Conservation (phyloP, 352 stramenopile species). For the Phytophthora rubi region DNA sequence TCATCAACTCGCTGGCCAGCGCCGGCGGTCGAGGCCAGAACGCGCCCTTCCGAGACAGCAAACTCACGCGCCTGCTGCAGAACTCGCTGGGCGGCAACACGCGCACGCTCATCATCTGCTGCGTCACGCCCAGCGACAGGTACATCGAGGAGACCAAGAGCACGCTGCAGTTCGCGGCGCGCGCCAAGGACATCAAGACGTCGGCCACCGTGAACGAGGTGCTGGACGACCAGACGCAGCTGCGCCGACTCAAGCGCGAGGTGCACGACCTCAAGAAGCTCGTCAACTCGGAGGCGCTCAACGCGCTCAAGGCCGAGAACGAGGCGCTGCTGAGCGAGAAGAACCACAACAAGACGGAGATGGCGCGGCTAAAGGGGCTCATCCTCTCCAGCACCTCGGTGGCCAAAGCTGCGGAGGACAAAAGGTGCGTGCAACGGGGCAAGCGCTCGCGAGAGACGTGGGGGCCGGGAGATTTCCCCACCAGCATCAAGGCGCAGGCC, state of each 20-base stretch:
- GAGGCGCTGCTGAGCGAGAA: constrained; percentile 65
- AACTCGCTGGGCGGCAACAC: constrained; percentile 92
- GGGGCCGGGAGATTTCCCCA: constrained; percentile 69
- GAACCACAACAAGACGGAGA: constrained; percentile 63
- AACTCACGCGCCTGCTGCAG: constrained; percentile 92
- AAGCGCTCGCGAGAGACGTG: constrained; percentile 78
- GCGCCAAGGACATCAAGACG: constrained; percentile 91
- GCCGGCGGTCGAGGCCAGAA: constrained; percentile 40
- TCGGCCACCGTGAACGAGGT: constrained; percentile 89
- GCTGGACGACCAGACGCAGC: constrained; percentile 91
- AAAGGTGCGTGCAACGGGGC: constrained; percentile 34
- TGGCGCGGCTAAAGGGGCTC: constrained; percentile 60
- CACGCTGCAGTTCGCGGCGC: constrained; percentile 93
- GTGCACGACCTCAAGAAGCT: constrained; percentile 74
- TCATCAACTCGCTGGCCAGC: constrained; percentile 90
- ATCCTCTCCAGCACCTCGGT: constrained; percentile 64
- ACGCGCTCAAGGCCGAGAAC: constrained; percentile 76
- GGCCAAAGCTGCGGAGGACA: constrained; percentile 18
- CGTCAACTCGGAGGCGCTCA: constrained; percentile 56
- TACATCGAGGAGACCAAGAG: constrained; percentile 87
- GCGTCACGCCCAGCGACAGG: constrained; percentile 75
- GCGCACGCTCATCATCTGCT: constrained; percentile 91
- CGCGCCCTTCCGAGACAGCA: constrained; percentile 89
- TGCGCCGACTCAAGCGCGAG: constrained; percentile 73
- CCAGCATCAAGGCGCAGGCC: constrained; percentile 29